These are phyloP conservation scores for Magnolia kwangsiensis DNA, from an alignment of 164 flowering plant species.

Conservation along the genomic window DNA sequence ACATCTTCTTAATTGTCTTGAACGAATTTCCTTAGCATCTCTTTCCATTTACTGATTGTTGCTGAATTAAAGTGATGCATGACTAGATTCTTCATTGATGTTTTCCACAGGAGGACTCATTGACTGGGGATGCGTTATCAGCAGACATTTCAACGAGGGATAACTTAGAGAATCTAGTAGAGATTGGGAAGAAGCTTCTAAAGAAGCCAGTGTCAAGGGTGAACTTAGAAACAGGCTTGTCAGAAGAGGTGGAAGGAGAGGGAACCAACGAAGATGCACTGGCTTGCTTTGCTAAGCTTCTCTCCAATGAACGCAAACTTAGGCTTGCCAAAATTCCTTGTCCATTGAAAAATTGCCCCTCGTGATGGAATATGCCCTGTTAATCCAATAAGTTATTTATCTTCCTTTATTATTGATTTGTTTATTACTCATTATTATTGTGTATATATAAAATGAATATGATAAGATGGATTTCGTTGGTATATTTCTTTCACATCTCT, in stretches of 20 bases:
- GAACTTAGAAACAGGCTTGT: constrained; percentile 41
- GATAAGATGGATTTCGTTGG: no score
- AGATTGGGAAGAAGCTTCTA: constrained; percentile 35
- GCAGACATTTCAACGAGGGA: constrained; percentile 37
- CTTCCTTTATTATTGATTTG: no score
- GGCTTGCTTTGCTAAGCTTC: constrained; percentile 38
- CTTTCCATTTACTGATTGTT: no score
- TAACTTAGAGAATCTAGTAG: constrained; percentile 34
- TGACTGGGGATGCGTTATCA: constrained; percentile 36
- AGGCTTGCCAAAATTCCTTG: not conserved
- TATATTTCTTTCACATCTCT: no score
- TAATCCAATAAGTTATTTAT: no score
- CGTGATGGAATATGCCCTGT: no score
- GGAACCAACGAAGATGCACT: constrained; percentile 54
- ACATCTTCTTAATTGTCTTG: not conserved
- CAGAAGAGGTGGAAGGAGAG: constrained; percentile 27
- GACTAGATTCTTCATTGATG: not conserved
- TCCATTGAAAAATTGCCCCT: not conserved
- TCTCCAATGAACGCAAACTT: constrained; percentile 28
- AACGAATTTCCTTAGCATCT: no score
- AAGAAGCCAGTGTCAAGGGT: constrained; percentile 45
- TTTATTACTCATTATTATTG: no score
- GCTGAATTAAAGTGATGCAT: not conserved
- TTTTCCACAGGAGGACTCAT: constrained; percentile 34
- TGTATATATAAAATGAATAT: no score